phyloP scores from a whole-genome alignment of 129 eudicot species.

The Helichrysum umbraculigerum region DNA sequence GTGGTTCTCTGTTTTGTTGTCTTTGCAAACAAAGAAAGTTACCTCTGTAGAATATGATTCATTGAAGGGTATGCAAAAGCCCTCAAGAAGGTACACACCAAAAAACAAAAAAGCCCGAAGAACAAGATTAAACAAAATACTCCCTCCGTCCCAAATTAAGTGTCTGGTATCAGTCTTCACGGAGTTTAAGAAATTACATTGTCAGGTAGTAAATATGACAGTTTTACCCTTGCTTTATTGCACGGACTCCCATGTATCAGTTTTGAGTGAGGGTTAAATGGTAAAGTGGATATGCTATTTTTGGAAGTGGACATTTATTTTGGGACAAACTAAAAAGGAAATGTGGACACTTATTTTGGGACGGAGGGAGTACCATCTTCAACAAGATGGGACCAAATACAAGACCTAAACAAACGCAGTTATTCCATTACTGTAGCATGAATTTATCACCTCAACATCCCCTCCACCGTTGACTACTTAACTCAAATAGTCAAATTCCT shows the following conservation, averaged over 20 bases:
- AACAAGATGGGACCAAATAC: constrained; percentile 9
- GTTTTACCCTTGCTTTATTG: too few species aligned
- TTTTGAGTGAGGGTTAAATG: too few species aligned
- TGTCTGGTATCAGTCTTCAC: too few species aligned
- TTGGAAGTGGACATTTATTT: too few species aligned
- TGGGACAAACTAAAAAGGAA: too few species aligned
- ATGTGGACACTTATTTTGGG: too few species aligned
- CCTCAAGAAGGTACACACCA: not conserved
- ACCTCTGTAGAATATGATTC: not conserved
- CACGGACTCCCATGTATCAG: too few species aligned
- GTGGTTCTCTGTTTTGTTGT: not conserved
- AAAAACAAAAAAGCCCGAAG: constrained; percentile 3
- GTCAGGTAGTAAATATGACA: too few species aligned
- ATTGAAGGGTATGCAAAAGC: not conserved
- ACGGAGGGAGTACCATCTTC: too few species aligned
- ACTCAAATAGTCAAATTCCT: constrained; percentile 19
- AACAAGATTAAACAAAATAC: constrained; percentile 4
- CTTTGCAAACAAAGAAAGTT: constrained; percentile 12
- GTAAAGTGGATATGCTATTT: too few species aligned
- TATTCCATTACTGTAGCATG: constrained; percentile 9
- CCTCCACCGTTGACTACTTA: not conserved
- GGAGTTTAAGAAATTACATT: too few species aligned
- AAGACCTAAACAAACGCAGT: constrained; percentile 15
- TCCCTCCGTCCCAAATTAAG: too few species aligned
- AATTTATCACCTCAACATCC: not conserved